Evolutionary conservation across 23 red algal genomes (phyloP).

Genomic region (Porphyridium purpureum): DNA sequence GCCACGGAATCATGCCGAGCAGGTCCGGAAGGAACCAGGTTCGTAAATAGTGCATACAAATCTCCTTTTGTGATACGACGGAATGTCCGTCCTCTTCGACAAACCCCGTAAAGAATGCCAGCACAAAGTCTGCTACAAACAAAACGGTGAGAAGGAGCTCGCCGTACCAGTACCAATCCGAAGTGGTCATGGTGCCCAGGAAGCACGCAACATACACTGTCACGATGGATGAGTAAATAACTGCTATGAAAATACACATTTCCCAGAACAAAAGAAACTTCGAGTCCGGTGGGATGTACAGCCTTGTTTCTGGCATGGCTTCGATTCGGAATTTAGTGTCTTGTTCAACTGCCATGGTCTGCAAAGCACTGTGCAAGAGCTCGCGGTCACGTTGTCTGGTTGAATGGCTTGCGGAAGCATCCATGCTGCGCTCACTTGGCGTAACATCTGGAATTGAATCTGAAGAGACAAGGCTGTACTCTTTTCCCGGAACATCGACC

Average conservation of each 20-base stretch:
- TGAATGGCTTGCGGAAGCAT: too few relatives aligned
- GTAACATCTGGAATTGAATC: too few relatives aligned
- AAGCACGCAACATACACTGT: conserved; percentile 44
- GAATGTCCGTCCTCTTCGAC: conserved; percentile 2
- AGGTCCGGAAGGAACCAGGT: conserved; percentile 34
- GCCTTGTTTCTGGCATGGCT: too few relatives aligned
- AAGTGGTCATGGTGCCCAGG: too few relatives aligned
- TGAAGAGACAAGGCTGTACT: too few relatives aligned
- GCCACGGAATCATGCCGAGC: conserved; percentile 39
- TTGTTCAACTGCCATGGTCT: too few relatives aligned
- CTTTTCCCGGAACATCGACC: too few relatives aligned
- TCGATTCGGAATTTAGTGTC: too few relatives aligned
- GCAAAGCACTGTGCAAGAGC: too few relatives aligned
- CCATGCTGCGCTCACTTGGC: too few relatives aligned
- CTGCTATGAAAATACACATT: conserved; percentile 10
- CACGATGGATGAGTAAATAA: conserved; percentile 26
- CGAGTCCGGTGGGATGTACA: not conserved
- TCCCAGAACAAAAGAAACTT: conserved; percentile 14
- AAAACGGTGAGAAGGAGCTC: conserved; percentile 21
- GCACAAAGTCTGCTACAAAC: conserved; percentile 26
- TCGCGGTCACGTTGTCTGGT: too few relatives aligned
- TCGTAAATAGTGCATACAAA: conserved; percentile 10
- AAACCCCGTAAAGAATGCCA: conserved; percentile 26
- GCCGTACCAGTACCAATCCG: conserved; percentile 38
- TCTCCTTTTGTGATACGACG: not conserved